Base-by-base conservation (phyloP, 1,284 basidiomycete genomes). In the Thecaphora frezii region DNA sequence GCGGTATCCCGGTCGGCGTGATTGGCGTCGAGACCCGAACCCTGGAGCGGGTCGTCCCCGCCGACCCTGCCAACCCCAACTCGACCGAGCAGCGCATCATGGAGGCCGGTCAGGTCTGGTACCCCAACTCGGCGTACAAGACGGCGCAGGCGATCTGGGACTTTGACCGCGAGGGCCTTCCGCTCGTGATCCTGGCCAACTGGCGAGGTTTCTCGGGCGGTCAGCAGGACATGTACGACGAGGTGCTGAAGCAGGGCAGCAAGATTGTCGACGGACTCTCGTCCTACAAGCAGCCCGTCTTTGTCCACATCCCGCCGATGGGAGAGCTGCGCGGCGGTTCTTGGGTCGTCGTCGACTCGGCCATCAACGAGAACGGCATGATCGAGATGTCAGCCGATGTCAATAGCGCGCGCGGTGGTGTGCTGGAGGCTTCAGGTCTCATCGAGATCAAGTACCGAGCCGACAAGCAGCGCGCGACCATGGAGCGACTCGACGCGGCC, bases 181-280 rank as follows among this genome's bases (percentile, higher is more conserved):
- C 96, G 4, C 85, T 99, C 61, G 91, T 98, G 81, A 94, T 99
- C 81, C 97, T 99, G 74, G 96, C 96, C 62, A 99, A 99, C 84
- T 98, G 96, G 93, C 91, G 96, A 84, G 96, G 96, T 37, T 99
- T 99, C 87, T 98, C 96, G 23, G 96, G 96, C 68, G 96, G 96
- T 74, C 93, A 97, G 81, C 92, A 96, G 81, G 93, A 97, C 81
- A 97, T 97, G 93, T 83, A 84, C 66, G 69, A 76, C 53, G 72
- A 77, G 68, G 70, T 78, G 41, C 74, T 78, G 60, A 78, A 78
- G 71, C 74, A 76, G 58, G 81, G 81, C 38, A 81, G 80, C 56
- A 79, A 81, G 71, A 99, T 99, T 67, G 96, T 99, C 81, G 96
- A 99, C 79, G 96, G 94, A 42, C 85, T 99, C 36, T 93, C 92